Evolutionary conservation across 1,139 yeast genomes (phyloP), one percentile per base, ranked within the genome.

Genomic region (Geotrichum citri-aurantii): DNA sequence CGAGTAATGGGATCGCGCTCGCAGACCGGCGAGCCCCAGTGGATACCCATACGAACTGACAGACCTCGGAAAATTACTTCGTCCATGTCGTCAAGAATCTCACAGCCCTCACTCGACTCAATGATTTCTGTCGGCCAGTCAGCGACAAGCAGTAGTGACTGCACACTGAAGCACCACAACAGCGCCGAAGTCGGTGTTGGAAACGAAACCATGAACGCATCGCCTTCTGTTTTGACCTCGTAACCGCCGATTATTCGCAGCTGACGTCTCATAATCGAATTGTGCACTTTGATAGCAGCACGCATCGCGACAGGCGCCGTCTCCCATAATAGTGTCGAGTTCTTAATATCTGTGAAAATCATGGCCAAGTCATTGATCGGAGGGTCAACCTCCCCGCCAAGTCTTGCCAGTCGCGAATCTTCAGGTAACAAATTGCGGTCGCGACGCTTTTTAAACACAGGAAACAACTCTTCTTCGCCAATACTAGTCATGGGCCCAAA

Each of bases 161-260:
- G 99, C 14, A 92, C 97, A 56, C 88, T 86, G 71, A 92, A 85
- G 76, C 98, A 91, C 98, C 99, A 93, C 51, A 90, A 77, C 60
- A 93, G 76, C 0, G 98, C 98, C 23, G 95, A 80, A 0, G 95
- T 83, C 0, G 96, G 95, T 0, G 97, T 86, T 0, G 97, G 96
- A 73, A 93, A 93, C 8, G 97, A 89, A 17, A 93, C 98, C 89
- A 93, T 92, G 68, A 93, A 93, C 0, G 99, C 97, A 77, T 93
- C 99, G 68, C 99, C 99, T 83, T 95, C 99, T 0, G 98, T 95
- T 72, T 93, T 93, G 42, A 93, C 99, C 73, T 93, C 99, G 69
- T 92, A 93, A 2, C 99, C 99, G 49, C 98, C 97, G 66, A 89
- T 90, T 54, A 92, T 86, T 65, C 97, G 82, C 65, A 93, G 76